Conservation (phyloP, 2,329 filamentous ascomycete species). For the Calonectria pauciramosa region DNA sequence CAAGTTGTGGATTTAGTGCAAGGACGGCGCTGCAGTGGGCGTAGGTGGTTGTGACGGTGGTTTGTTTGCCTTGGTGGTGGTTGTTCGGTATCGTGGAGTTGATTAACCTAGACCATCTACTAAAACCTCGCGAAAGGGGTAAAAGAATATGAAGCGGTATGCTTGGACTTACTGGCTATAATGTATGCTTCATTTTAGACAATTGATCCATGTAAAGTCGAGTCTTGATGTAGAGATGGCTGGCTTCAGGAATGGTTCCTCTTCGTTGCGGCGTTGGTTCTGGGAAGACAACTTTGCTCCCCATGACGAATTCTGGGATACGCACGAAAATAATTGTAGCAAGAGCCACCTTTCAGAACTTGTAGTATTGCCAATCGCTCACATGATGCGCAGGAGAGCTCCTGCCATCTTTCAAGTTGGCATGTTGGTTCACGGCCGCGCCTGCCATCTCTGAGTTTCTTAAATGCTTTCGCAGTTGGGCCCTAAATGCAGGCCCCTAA, state of each 20-base stretch:
- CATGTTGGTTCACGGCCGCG: background rate
- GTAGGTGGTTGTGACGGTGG: background rate
- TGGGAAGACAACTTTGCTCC: background rate
- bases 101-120: background rate
- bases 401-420: background rate
- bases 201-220: background rate
- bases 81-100: no score
- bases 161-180: background rate
- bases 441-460: background rate
- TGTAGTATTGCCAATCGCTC: background rate
- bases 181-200: background rate
- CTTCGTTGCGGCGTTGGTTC: background rate
- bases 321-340: background rate
- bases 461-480: background rate
- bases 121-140: background rate
- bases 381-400: background rate
- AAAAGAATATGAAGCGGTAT: background rate
- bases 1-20: background rate
- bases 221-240: background rate
- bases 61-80: no score
- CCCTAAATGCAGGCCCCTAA: background rate
- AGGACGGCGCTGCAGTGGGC: background rate
- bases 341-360: background rate
- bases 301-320: background rate
- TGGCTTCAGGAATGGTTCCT: background rate